phyloP scores from a whole-genome alignment of 2,329 filamentous ascomycete genomes.

The Atkinsonella hypoxylon region DNA sequence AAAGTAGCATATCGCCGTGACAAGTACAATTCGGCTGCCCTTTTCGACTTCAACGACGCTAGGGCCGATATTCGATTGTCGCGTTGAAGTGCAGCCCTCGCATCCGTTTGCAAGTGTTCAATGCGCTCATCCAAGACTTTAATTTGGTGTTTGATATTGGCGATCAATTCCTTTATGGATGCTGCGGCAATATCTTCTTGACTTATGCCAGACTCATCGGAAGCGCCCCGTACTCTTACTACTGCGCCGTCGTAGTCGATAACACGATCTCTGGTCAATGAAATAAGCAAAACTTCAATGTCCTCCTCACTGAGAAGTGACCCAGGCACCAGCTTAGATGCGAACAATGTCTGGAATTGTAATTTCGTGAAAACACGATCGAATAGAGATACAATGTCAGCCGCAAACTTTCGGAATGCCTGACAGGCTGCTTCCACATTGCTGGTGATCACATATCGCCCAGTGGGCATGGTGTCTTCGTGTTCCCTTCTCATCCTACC shows the following conservation, averaged over 20 bases:
- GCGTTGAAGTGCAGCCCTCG: slow-evolving; percentile 55
- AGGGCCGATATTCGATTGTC: slow-evolving; percentile 69
- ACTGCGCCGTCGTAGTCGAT: slow-evolving; percentile 52
- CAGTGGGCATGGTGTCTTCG: slow-evolving; percentile 45
- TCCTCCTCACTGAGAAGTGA: slow-evolving; percentile 48
- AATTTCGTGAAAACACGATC: slow-evolving; percentile 57
- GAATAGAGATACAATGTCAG: slow-evolving; percentile 36
- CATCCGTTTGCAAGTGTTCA: slow-evolving; percentile 49
- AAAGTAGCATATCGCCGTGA: slow-evolving; percentile 61
- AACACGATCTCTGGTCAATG: slow-evolving; percentile 53
- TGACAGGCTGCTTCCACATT: slow-evolving; percentile 50
- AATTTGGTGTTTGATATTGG: slow-evolving; percentile 63
- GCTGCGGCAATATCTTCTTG: slow-evolving; percentile 74
- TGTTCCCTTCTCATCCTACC: slow-evolving; percentile 42
- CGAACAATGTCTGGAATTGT: slow-evolving; percentile 50
- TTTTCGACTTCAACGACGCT: slow-evolving; percentile 70
- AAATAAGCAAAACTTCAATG: slow-evolving; percentile 57
- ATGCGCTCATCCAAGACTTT: slow-evolving; percentile 54
- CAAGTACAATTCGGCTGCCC: slow-evolving; percentile 64
- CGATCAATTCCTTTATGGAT: slow-evolving; percentile 67
- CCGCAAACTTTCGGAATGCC: slow-evolving; percentile 35
- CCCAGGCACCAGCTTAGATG: slow-evolving; percentile 35
- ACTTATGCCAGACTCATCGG: slow-evolving; percentile 45
- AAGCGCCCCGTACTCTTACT: slow-evolving; percentile 57
- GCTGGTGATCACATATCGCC: slow-evolving; percentile 52